Base-by-base conservation (phyloP, 192 early-diverging fungal species). In the Globomyces pollinis-pini region DNA sequence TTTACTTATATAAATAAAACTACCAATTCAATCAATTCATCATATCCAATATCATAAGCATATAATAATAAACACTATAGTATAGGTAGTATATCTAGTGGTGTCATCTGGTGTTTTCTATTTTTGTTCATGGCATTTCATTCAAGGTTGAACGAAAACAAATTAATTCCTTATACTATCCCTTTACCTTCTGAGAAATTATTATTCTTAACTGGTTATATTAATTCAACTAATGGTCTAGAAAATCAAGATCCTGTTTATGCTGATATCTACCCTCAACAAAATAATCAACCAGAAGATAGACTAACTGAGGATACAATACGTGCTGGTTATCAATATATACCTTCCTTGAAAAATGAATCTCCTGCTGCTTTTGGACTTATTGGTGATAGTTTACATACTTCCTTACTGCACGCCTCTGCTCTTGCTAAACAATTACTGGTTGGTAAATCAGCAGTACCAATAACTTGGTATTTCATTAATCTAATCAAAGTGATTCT, bases 211-310 rank as follows among this genome's bases (percentile, higher is more conserved):
- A n/a, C n/a, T n/a, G n/a, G n/a, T n/a, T n/a, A n/a, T n/a, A n/a
- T n/a, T n/a, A n/a, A n/a, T n/a, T n/a, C n/a, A n/a, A n/a, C n/a
- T n/a, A n/a, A n/a, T n/a, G n/a, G n/a, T n/a, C n/a, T n/a, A n/a
- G n/a, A n/a, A n/a, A n/a, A n/a, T n/a, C n/a, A n/a, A 47, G 44
- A 47, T 8, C 23, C 44, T 7, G 15, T 47, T 26, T 54, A 54
- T 34, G 52, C 52, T 9, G 52, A 54, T 54, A 31, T 54, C 20
- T 54, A 54, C 30, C 52, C 52, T 3, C 52, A 54, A 24, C 6
- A 23, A 24, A 24, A 36, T 32, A 16, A 39, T n/a, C 52, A 54
- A 18, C 35, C 29, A 16, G 52, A 54, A 39, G 52, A 54, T 39
- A 31, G 20, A 16, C 34, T 54, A 8, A 54, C 52, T 7, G 29